Percentiles rank a stretch among this genome's conserved stretches.
Evolutionary conservation across 805 yeast genomes (phyloP).

Genomic region (Candida michaelii): DNA sequence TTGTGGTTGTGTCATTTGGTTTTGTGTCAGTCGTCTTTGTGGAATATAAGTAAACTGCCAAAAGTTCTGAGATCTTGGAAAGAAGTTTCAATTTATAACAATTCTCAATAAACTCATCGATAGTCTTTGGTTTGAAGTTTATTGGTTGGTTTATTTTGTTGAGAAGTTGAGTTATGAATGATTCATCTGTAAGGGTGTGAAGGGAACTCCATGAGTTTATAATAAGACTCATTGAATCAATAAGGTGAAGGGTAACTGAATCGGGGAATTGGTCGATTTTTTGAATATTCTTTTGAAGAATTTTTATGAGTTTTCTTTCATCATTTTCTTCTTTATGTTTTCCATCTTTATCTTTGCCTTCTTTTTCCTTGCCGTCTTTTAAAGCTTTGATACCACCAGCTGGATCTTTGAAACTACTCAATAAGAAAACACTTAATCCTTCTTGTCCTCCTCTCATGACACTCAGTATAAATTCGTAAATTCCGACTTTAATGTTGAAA

Average conservation of each 20-base stretch:
- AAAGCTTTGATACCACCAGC: conserved; percentile 33
- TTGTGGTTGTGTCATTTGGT: conserved; percentile 19
- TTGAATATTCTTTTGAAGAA: conserved; percentile 55
- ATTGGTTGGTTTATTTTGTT: conserved; percentile 24
- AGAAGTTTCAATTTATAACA: conserved; percentile 59
- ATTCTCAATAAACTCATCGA: conserved; percentile 15
- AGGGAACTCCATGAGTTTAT: conserved; percentile 63
- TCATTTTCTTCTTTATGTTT: conserved; percentile 6
- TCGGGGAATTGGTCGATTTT: conserved; percentile 57
- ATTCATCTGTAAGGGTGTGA: conserved; percentile 30
- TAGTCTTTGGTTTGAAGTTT: conserved; percentile 6
- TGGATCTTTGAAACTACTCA: too few species aligned
- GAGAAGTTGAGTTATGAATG: conserved; percentile 46
- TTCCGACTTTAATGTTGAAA: conserved; percentile 49
- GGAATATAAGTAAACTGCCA: conserved; percentile 70
- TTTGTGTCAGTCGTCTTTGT: conserved; percentile 48
- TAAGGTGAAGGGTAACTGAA: conserved; percentile 61
- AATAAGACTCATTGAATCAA: conserved; percentile 73
- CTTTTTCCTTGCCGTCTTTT: conserved; percentile 10
- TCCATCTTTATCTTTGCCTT: conserved; percentile 15
- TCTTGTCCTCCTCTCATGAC: conserved; percentile 73
- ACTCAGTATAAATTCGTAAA: conserved; percentile 65
- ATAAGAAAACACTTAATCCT: conserved; percentile 69
- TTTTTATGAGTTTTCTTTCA: conserved; percentile 47
- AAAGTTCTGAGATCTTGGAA: conserved; percentile 70